phyloP scores from a whole-genome alignment of 2,329 filamentous ascomycete species.

The Tricladium varicosporioides region DNA sequence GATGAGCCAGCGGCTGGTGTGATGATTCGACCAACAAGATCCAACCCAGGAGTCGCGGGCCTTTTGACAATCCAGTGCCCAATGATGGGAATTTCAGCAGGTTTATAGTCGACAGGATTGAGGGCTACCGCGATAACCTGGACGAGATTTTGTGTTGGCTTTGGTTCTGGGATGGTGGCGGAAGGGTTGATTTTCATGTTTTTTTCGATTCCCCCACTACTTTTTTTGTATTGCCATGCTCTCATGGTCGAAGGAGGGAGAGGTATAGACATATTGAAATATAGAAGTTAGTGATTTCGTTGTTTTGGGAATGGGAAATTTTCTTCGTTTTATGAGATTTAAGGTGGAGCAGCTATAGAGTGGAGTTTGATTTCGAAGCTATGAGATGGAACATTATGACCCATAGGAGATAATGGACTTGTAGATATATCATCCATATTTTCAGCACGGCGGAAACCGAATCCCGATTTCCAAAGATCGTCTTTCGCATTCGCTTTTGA shows the following conservation, averaged over 20 bases:
- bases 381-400: too few species aligned
- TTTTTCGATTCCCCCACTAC: constrained; percentile 7
- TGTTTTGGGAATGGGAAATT: too few species aligned
- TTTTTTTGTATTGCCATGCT: constrained; percentile 14
- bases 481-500: too few species aligned
- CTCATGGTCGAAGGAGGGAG: background rate
- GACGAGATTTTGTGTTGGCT: constrained; percentile 14
- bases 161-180: constrained; percentile 2
- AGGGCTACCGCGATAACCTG: constrained; percentile 50
- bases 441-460: too few species aligned
- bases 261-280: too few species aligned
- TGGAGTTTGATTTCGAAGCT: too few species aligned
- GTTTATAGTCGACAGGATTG: constrained; percentile 65
- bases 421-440: too few species aligned
- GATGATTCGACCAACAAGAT: constrained; percentile 38
- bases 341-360: too few species aligned
- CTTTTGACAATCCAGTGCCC: constrained; percentile 38
- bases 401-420: too few species aligned
- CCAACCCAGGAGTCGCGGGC: constrained; percentile 46
- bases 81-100: constrained; percentile 49
- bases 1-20: constrained; percentile 22
- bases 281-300: too few species aligned
- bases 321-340: too few species aligned
- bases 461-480: too few species aligned
- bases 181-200: constrained; percentile 13